Conservation (phyloP, 108 stramenopile species). For the Discostella stelligeroides region DNA sequence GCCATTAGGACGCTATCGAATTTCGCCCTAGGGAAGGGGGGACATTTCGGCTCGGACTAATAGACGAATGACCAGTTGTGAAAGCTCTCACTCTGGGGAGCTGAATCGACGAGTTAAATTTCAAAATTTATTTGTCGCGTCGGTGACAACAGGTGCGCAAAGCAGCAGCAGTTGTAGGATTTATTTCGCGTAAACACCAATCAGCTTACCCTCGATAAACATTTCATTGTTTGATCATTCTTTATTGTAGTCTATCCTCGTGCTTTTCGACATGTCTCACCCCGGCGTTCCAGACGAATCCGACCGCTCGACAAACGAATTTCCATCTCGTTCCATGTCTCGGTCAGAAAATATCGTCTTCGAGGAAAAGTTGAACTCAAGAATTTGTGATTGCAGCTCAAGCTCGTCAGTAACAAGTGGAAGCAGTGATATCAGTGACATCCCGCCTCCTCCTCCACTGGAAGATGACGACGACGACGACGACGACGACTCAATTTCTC, state of each 20-base stretch:
- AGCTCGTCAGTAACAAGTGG: conserved; percentile 4
- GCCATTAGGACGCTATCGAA: conserved; percentile 48
- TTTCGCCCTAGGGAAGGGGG: conserved; percentile 60
- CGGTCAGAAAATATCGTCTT: not conserved
- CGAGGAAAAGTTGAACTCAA: not conserved
- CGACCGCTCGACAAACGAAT: no score
- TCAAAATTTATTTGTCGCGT: no score
- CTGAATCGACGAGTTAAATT: no score
- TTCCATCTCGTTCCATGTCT: not conserved
- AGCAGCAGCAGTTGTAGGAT: no score
- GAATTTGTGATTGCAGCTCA: not conserved
- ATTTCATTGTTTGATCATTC: not conserved
- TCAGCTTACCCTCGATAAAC: not conserved
- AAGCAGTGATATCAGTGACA: not conserved
- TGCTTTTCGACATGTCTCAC: not conserved
- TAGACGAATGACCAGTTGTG: not conserved
- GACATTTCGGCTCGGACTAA: conserved; percentile 53
- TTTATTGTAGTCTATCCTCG: not conserved
- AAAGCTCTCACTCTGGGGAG: no score
- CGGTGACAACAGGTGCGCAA: no score
- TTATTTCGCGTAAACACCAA: no score
- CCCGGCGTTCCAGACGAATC: not conserved
- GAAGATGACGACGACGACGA: not conserved
- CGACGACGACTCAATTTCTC: not conserved
- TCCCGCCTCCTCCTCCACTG: not conserved